Base-by-base conservation (phyloP, 768 basidiomycete species). In the Crassisporium funariophilum region DNA sequence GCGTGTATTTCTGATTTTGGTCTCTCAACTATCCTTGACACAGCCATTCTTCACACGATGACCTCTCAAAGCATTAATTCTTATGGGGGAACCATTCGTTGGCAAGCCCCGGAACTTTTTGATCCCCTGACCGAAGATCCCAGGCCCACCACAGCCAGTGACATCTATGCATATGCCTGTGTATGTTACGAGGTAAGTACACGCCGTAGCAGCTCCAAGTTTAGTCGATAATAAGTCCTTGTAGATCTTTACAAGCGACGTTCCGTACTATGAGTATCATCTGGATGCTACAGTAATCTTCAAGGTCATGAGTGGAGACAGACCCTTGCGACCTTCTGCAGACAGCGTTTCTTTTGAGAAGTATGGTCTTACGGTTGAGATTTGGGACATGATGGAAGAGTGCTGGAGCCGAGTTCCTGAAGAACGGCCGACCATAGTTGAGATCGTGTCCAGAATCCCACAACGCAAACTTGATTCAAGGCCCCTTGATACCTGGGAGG, bases 1-100 rank as follows among this genome's bases (percentile, higher is more conserved):
- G 79, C 78, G 9, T 77, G 75, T 44, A 62, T 80, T 4, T 71
- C 77, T 20, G 78, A 80, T 54, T 79, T 80, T 42, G 78, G 78
- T 12, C 60, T 79, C 5, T 65, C 70, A 1, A 63, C 58, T 2
- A 53, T 67, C 9, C 53, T 44, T 5, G 57, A 65, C 10, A 40
- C 53, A 1, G 45, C 51, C 25, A 53, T 58, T 37, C 61, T 13
- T 54, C 45, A 41, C 54, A 53, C 27, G 51, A 43, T 9, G n/a
- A 46, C 57, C n/a, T 33, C 59, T 17, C 55, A 54, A 12, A 62
- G 55, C 23, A 46, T 54, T 1, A 49, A 31, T 24, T 40, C 31
- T 13, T 37, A 46, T 13, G 59, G 55, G 9, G 71, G 71, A 0
- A 70, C 71, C 0, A 41, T 59, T n/a, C 62, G 69, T 29, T 73